These are phyloP conservation scores for Pseudozyma flocculosa DNA, from an alignment of 1,284 basidiomycete genomes.

Conservation along the genomic window DNA sequence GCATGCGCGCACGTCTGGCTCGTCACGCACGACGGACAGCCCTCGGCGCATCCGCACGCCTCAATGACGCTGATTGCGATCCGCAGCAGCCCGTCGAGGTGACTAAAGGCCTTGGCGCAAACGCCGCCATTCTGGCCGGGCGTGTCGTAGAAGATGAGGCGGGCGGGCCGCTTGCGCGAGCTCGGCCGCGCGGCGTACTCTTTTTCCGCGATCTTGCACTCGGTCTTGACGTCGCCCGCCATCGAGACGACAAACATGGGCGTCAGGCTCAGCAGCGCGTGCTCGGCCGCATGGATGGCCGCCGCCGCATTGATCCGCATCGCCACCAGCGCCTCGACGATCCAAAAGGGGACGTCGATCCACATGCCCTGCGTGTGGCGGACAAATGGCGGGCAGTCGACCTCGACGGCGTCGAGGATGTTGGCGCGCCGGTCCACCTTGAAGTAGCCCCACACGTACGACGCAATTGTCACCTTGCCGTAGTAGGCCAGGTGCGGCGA, in stretches of 20 bases:
- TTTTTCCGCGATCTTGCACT: conserved; percentile 76
- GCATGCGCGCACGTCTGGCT: conserved; percentile 39
- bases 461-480: conserved; percentile 70
- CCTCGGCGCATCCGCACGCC: conserved; percentile 69
- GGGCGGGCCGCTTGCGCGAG: conserved; percentile 73
- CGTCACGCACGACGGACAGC: conserved; percentile 72
- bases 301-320: conserved; percentile 70
- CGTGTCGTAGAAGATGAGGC: conserved; percentile 80
- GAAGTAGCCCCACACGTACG: conserved; percentile 69
- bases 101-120: conserved; percentile 78
- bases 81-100: conserved; percentile 68
- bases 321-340: conserved; percentile 63
- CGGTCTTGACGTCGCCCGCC: conserved; percentile 71
- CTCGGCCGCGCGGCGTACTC: conserved; percentile 69
- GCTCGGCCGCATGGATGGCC: conserved; percentile 80
- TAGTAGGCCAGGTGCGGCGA: conserved; percentile 70
- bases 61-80: conserved; percentile 70
- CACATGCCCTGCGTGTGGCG: conserved; percentile 77
- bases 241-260: conserved; percentile 69
- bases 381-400: conserved; percentile 77
- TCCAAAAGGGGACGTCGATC: conserved; percentile 74
- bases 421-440: conserved; percentile 58
- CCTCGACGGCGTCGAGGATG: conserved; percentile 76
- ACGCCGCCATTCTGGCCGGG: conserved; percentile 72
- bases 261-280: conserved; percentile 73